A percentile compares a stretch with the other conserved stretches of the same genome.
phyloP scores from a whole-genome alignment of 1,284 basidiomycete genomes.

The Cystobasidium slooffiae region DNA sequence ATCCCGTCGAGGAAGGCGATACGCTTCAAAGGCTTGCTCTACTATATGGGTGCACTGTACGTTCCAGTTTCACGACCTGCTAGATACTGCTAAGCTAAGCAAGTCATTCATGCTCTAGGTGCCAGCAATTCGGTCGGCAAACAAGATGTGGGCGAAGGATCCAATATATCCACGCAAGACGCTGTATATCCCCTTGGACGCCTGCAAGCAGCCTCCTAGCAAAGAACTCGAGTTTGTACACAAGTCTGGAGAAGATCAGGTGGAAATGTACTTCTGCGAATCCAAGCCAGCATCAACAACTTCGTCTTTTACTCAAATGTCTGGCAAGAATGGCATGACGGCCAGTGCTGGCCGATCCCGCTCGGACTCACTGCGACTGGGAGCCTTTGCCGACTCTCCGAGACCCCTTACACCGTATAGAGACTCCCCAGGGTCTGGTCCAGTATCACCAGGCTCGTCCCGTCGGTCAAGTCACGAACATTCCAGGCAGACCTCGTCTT shows the following conservation, averaged over 20 bases:
- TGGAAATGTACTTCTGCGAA: slow-evolving; percentile 21
- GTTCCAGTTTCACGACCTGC: neutral
- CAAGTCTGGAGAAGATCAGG: slow-evolving; percentile 15
- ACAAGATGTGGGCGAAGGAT: slow-evolving; percentile 88
- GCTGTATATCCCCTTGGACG: slow-evolving; percentile 73
- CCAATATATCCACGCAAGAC: slow-evolving; percentile 80
- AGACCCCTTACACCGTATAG: slow-evolving; percentile 11
- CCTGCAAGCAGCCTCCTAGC: slow-evolving; percentile 48
- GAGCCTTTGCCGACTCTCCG: slow-evolving; percentile 1
- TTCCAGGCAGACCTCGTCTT: slow-evolving; percentile 4
- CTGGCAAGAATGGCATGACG: neutral
- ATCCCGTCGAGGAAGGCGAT: slow-evolving; percentile 63
- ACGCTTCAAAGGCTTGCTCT: slow-evolving; percentile 82
- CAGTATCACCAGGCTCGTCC: slow-evolving; percentile 20
- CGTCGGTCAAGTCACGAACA: slow-evolving; percentile 23
- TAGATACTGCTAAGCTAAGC: too few species aligned
- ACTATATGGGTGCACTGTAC: slow-evolving; percentile 78
- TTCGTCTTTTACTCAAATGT: neutral
- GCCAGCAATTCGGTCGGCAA: slow-evolving; percentile 77
- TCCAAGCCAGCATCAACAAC: neutral
- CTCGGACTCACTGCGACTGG: slow-evolving; percentile 14
- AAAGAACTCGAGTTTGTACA: slow-evolving; percentile 43
- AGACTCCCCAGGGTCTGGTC: slow-evolving; percentile 7
- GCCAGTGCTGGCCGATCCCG: neutral
- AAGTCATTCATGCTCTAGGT: slow-evolving; percentile 52